These are phyloP conservation scores for Agaricus subrufescens DNA, from an alignment of 768 basidiomycete species.

Conservation along the genomic window DNA sequence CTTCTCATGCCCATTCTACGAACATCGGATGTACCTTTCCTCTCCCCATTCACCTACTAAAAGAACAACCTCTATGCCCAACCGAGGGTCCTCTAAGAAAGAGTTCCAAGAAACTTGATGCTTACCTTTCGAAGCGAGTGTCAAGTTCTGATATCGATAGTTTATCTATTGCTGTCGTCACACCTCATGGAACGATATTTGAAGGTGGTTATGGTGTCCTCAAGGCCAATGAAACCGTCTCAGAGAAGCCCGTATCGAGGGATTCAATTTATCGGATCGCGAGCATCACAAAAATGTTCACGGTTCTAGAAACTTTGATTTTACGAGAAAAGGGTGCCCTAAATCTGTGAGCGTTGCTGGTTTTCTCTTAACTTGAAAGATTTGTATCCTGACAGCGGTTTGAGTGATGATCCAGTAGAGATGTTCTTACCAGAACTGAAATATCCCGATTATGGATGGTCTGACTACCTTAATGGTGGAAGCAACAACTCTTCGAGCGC, in stretches of 20 bases:
- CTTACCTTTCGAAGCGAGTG: slow-evolving; percentile 22
- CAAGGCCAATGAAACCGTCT: slow-evolving; percentile 38
- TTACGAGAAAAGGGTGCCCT: slow-evolving; percentile 40
- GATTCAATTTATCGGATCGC: slow-evolving; percentile 49
- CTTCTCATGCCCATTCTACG: background rate
- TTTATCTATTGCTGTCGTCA: slow-evolving; percentile 45
- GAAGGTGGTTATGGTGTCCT: slow-evolving; percentile 38
- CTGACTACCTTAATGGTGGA: slow-evolving; percentile 21
- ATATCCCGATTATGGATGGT: slow-evolving; percentile 29
- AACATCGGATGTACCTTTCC: slow-evolving; percentile 17
- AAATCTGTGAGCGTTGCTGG: slow-evolving; percentile 16
- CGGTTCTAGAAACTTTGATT: slow-evolving; percentile 42
- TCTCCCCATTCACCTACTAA: slow-evolving; percentile 21
- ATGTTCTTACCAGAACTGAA: slow-evolving; percentile 37
- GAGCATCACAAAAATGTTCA: slow-evolving; percentile 48
- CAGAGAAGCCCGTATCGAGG: slow-evolving; percentile 23
- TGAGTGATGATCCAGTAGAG: slow-evolving; percentile 47
- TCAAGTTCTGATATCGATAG: slow-evolving; percentile 39
- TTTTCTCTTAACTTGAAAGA: background rate
- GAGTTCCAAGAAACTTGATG: slow-evolving; percentile 20
- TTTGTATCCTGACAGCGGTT: background rate
- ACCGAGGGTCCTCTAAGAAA: slow-evolving; percentile 17
- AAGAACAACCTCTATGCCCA: slow-evolving; percentile 20
- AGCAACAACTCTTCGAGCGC: background rate
- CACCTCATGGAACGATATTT: slow-evolving; percentile 39